Base-by-base conservation (phyloP, 148 eudicot species). In the Rhododendron vialii region DNA sequence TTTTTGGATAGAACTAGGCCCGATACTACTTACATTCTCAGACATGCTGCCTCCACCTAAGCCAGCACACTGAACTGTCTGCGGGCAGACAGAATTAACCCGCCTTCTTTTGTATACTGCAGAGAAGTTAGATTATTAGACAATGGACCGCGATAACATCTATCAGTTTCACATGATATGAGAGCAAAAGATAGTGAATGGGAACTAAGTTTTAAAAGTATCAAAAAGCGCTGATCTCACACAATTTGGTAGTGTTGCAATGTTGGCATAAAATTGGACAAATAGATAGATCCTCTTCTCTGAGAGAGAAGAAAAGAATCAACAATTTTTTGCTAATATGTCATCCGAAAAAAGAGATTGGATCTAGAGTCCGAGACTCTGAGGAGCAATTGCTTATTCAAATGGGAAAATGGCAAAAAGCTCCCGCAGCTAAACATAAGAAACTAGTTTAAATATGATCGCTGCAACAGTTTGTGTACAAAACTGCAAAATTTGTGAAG, bases 31-130 rank as follows among this genome's bases (percentile, higher is more conserved):
- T 78, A 69, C 77, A 24, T 87, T 79, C 35, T 83, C 85, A 71
- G 81, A 14, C 84, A 47, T 14, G 83, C 48, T 75, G 55, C 63
- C 67, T 84, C 78, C 41, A 84, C 84, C 87, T 75, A 86, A 79
- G 51, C 80, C 81, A 83, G n/a, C 3, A 22, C 28, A 67, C 43
- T 17, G 12, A 57, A 61, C 77, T 61, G 79, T 17, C 12, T 55
- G 86, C 76, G 26, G 59, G 41, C 81, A 48, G 35, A 85, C 84
- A 50, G 81, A 57, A 67, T 83, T 85, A 83, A 61, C 86, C 69
- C 50, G 78, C 71, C 90, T 79, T 88, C 90, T 83, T 18, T 76
- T 80, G 80, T 84, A 78, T 83, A 84, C 92, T 91, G 87, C 83
- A 51, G 65, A 73, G 48, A 57, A 81, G 73, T 55, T 38, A 84